Conservation (phyloP, 1,284 basidiomycete genomes). For the Ustilago hordei region DNA sequence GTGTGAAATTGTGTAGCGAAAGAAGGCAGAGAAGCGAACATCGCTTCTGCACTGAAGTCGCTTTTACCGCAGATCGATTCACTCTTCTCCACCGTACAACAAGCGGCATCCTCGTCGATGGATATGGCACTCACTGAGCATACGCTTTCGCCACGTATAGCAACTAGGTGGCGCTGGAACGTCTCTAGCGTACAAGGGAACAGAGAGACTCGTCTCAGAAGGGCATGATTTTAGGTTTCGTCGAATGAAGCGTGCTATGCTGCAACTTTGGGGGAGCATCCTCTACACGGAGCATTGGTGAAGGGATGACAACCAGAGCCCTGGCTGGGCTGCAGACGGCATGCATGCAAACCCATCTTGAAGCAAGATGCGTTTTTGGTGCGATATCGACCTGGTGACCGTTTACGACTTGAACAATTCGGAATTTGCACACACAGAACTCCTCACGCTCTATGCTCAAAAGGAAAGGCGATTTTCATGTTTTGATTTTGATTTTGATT, state of each 20-base stretch:
- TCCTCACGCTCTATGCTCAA: neutral
- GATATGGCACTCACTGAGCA: neutral
- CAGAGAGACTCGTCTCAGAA: neutral
- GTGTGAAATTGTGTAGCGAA: neutral
- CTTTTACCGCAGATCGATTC: neutral
- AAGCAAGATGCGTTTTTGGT: neutral
- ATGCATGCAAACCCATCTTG: neutral
- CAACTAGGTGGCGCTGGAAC: neutral
- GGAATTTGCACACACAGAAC: too few relatives aligned
- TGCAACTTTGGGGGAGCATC: neutral
- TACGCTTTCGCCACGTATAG: neutral
- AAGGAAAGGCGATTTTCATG: neutral
- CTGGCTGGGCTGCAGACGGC: constrained; percentile 1
- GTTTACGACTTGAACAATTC: neutral
- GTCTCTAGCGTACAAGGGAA: neutral
- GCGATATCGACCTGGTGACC: neutral
- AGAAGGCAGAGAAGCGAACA: constrained; percentile 2
- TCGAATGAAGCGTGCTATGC: neutral
- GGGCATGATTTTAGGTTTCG: neutral
- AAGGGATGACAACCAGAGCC: neutral
- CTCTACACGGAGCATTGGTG: too few relatives aligned
- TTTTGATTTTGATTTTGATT: neutral
- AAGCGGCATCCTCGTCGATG: neutral
- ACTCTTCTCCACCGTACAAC: neutral
- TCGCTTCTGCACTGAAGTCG: neutral